Base-by-base conservation (phyloP, 805 yeast species). In the Cyberlindnera maritima region DNA sequence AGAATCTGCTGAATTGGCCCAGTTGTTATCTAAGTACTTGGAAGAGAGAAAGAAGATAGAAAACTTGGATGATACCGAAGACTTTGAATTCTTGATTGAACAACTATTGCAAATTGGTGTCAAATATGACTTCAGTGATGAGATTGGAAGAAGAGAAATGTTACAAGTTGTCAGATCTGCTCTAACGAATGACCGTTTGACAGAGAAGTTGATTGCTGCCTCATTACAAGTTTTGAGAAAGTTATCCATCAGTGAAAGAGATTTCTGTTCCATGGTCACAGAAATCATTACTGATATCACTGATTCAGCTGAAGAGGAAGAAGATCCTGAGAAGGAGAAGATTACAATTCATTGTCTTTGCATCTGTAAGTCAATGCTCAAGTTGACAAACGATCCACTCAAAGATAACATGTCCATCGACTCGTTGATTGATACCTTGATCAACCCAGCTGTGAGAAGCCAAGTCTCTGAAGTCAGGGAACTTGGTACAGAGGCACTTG, bases 251-350 rank as follows among this genome's bases (percentile, higher is more conserved):
- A 86, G 77, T 61, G 96, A 89, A 58, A 77, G 83, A 46, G 96
- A 92, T 68, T 91, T 91, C 61, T 79, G 88, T 21, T 80, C 87
- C 32, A 84, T 89, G 80, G 75, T 86, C 17, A 79, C 85, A n/a
- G 97, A 92, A 70, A 79, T 89, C 15, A 81, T 90, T 33, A 81
- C 88, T 36, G 97, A 91, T 70, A 73, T 91, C 41, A 78, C 88
- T 61, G 97, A 90, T 63, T 74, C 81, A 9, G 58, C 54, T 21
- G 47, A 59, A 41, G 55, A 52, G 10, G 52, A 54, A n/a, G 59
- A 54, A 1, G 64, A 52, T 14, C 61, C 58, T 6, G 70, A 41
- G 47, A 54, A 44, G 33, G 44, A 65, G 14, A 77, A 76, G 19
- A 72, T 78, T 19, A 65, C 81, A 19, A 61, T 79, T 5, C 83